These are phyloP conservation scores for Pichia sporocuriosa DNA, from an alignment of 805 yeast species.

Conservation along the genomic window DNA sequence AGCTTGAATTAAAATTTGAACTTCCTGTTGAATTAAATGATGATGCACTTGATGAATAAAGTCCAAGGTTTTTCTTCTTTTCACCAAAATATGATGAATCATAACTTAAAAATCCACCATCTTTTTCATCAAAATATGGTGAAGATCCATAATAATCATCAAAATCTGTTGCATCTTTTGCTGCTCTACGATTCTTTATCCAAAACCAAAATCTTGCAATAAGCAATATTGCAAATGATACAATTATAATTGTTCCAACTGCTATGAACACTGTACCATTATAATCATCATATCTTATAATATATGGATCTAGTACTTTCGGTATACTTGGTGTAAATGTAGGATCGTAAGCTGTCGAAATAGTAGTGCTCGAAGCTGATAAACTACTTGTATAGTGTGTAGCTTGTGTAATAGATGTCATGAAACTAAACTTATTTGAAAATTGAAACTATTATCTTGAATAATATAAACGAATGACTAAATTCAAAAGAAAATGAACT, in stretches of 20 bases:
- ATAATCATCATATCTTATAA: conserved; percentile 24
- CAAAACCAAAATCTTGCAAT: conserved; percentile 21
- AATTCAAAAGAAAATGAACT: too few relatives aligned
- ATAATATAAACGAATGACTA: too few relatives aligned
- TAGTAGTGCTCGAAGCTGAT: too few relatives aligned
- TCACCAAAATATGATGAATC: conserved; percentile 13
- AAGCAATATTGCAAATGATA: conserved; percentile 18
- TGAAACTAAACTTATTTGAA: too few relatives aligned
- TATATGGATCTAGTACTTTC: conserved; percentile 27
- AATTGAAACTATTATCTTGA: too few relatives aligned
- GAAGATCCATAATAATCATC: conserved; percentile 18
- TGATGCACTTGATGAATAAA: conserved; percentile 8
- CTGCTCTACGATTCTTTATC: conserved; percentile 22
- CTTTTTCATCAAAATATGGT: conserved; percentile 10
- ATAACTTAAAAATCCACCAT: conserved; percentile 8
- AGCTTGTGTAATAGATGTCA: background rate
- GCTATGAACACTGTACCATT: conserved; percentile 38
- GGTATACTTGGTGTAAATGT: conserved; percentile 14
- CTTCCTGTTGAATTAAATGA: conserved; percentile 5
- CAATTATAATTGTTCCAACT: conserved; percentile 31
- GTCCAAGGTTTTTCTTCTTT: conserved; percentile 2
- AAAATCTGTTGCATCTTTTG: conserved; percentile 9
- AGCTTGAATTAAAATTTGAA: conserved; percentile 5
- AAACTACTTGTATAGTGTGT: too few relatives aligned
- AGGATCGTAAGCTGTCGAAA: background rate